Conservation (phyloP, 768 basidiomycete species). For the Leccinellum luteum region DNA sequence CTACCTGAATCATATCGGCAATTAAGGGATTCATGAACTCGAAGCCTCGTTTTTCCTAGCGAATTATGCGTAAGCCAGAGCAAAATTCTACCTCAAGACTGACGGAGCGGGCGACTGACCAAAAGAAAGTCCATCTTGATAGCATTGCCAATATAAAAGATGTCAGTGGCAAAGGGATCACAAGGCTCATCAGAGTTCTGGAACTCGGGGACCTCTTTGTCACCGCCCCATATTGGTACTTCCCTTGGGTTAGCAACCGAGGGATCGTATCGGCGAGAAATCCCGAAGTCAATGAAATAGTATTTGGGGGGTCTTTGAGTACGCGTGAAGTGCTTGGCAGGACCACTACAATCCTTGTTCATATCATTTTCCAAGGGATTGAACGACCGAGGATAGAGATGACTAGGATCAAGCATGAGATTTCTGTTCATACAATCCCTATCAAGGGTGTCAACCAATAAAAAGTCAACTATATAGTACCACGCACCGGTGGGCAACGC, state of each 20-base stretch:
- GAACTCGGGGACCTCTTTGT: neutral
- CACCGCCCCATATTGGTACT: too few relatives aligned
- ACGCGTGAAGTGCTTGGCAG: neutral
- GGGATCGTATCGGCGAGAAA: too few relatives aligned
- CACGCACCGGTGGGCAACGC: neutral
- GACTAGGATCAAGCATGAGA: neutral
- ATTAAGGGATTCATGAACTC: neutral
- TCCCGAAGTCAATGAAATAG: too few relatives aligned
- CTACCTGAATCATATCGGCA: neutral
- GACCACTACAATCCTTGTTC: neutral
- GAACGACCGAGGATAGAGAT: neutral
- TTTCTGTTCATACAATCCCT: neutral
- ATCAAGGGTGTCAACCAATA: neutral
- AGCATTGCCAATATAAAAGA: neutral
- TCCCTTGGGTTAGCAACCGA: too few relatives aligned
- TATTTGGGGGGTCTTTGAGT: neutral
- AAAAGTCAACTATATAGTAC: too few relatives aligned
- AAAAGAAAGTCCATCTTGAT: neutral
- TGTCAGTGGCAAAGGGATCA: neutral
- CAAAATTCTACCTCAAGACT: neutral
- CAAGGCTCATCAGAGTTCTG: neutral
- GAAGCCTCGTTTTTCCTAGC: neutral
- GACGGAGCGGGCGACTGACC: neutral
- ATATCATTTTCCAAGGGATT: neutral
- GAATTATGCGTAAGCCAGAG: neutral